A percentile compares a stretch with the other conserved stretches of the same genome.
Evolutionary conservation across 345 rosid species (phyloP).

Genomic region (Populus pruinosa): DNA sequence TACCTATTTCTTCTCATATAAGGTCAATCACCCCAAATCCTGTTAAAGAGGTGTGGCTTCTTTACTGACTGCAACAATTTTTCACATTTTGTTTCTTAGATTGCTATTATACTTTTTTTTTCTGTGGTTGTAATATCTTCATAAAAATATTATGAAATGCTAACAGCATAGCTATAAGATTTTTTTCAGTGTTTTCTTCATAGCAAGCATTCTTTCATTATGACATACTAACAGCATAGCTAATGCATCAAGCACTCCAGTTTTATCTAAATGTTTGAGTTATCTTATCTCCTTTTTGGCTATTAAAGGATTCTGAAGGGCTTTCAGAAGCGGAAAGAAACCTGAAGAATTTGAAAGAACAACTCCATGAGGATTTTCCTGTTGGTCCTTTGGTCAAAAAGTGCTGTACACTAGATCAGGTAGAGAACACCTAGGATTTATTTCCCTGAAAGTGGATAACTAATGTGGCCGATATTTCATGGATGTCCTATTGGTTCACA

Average conservation of each 20-base stretch:
- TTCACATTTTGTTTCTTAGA: neutral
- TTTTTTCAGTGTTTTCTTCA: neutral
- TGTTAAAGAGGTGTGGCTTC: conserved; percentile 50
- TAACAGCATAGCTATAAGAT: neutral
- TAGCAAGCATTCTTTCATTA: neutral
- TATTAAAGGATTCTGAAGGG: conserved; percentile 73
- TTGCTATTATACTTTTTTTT: neutral
- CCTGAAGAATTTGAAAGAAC: conserved; percentile 78
- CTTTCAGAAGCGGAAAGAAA: conserved; percentile 83
- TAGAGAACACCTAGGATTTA: conserved; percentile 16
- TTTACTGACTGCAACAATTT: neutral
- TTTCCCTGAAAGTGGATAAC: conserved; percentile 9
- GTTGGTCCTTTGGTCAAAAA: conserved; percentile 87
- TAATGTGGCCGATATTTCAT: neutral
- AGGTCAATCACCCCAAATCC: conserved; percentile 62
- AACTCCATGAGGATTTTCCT: conserved; percentile 80
- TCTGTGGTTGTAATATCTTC: neutral
- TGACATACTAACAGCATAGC: neutral
- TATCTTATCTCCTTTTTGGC: conserved; percentile 8
- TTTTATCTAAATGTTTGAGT: conserved; percentile 3
- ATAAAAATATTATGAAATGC: neutral
- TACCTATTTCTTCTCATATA: conserved; percentile 92
- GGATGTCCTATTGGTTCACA: conserved; percentile 5
- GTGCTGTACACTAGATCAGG: conserved; percentile 97
- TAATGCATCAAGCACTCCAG: neutral